phyloP scores from a whole-genome alignment of 495 filamentous ascomycete species.

The Sordaria brevicollis region DNA sequence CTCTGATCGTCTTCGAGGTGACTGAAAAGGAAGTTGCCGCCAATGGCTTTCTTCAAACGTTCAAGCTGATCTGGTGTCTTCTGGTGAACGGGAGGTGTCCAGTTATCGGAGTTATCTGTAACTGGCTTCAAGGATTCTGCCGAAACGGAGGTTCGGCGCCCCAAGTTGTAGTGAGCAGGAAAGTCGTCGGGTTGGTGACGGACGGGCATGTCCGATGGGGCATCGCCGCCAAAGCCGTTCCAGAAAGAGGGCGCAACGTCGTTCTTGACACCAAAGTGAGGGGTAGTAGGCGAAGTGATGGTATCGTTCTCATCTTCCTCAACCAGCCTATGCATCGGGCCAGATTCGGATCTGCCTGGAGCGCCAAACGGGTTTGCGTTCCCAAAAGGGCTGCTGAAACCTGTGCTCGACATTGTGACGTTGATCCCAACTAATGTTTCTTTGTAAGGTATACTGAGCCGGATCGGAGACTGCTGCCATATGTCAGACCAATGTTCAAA shows the following conservation, averaged over 20 bases:
- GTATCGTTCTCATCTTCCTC: constrained; percentile 52
- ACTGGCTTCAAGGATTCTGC: constrained; percentile 91
- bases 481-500: neutral
- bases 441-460: neutral
- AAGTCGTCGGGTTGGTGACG: constrained; percentile 54
- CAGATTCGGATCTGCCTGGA: constrained; percentile 22
- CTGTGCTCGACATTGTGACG: constrained; percentile 34
- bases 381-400: constrained; percentile 46
- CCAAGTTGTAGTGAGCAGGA: constrained; percentile 88
- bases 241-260: constrained; percentile 22
- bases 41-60: constrained; percentile 72
- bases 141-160: constrained; percentile 88
- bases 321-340: constrained; percentile 40
- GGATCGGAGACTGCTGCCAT: neutral
- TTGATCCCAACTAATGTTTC: neutral
- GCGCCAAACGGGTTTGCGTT: constrained; percentile 43
- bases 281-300: constrained; percentile 46
- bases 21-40: constrained; percentile 86
- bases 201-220: constrained; percentile 26
- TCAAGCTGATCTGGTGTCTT: constrained; percentile 74
- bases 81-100: constrained; percentile 73
- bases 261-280: constrained; percentile 28
- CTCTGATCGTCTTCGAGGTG: constrained; percentile 90
- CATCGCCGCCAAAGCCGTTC: constrained; percentile 40
- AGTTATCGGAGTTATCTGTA: constrained; percentile 72